A percentile compares a stretch with the other conserved stretches of the same genome.
Evolutionary conservation across 1,284 basidiomycete species (phyloP).

Genomic region (Irpex sp.): DNA sequence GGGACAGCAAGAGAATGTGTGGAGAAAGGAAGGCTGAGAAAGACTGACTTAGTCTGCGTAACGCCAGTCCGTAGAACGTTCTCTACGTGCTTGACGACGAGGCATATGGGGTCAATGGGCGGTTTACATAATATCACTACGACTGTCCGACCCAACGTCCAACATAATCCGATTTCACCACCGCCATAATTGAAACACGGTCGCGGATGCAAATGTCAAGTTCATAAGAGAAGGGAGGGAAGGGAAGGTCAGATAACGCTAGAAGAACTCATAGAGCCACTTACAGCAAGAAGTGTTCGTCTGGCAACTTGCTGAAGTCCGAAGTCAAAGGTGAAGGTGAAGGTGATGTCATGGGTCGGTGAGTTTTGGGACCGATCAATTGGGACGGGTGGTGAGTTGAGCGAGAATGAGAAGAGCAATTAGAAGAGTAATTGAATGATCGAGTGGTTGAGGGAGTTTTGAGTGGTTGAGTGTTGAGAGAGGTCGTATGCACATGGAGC

Average conservation of each 20-base stretch:
- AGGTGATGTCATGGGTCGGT: constrained; percentile 8
- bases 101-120: constrained; percentile 72
- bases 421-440: no score
- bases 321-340: background rate
- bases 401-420: background rate
- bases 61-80: constrained; percentile 60
- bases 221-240: background rate
- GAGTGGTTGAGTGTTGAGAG: background rate
- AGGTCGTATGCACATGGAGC: no score
- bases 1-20: background rate
- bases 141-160: constrained; percentile 50
- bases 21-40: no score
- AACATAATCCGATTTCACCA: no score
- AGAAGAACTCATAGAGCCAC: constrained; percentile 15
- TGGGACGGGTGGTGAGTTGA: no score
- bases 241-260: constrained; percentile 9
- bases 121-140: constrained; percentile 75
- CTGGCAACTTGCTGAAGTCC: constrained; percentile 56
- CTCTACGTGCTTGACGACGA: constrained; percentile 62
- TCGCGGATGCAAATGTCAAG: background rate
- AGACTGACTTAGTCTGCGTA: constrained; percentile 57
- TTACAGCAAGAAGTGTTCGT: constrained; percentile 76
- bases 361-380: background rate
- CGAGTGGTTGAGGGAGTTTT: no score
- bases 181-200: no score